These are phyloP conservation scores for Tolypocladium nubicola DNA, from an alignment of 2,329 filamentous ascomycete species.

Conservation along the genomic window DNA sequence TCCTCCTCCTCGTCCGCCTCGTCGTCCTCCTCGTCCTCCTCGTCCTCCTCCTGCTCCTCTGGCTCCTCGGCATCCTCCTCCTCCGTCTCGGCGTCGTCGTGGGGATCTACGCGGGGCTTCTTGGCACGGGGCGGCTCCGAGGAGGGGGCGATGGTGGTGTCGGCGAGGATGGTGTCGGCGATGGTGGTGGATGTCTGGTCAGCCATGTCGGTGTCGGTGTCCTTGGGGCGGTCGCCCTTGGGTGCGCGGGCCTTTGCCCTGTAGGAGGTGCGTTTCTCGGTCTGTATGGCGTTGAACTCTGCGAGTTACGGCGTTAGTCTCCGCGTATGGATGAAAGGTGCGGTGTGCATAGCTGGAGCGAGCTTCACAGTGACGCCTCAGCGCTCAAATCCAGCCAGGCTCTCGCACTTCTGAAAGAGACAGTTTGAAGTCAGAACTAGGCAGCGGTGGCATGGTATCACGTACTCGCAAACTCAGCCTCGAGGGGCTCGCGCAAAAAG, in stretches of 20 bases:
- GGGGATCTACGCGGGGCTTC: constrained; percentile 31
- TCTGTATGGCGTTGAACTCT: constrained; percentile 66
- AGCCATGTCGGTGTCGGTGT: constrained; percentile 24
- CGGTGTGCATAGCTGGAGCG: too few species aligned
- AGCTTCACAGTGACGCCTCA: neutral
- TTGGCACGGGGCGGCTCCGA: constrained; percentile 27
- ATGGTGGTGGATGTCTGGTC: constrained; percentile 14
- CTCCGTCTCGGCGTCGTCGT: constrained; percentile 22
- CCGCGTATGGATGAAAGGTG: neutral
- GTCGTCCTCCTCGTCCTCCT: constrained; percentile 28
- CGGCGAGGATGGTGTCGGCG: constrained; percentile 18
- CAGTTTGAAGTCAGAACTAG: too few species aligned
- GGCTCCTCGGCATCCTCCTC: constrained; percentile 37
- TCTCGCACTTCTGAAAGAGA: neutral
- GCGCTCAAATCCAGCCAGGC: neutral
- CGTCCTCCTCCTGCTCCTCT: constrained; percentile 32
- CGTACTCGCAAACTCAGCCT: constrained; percentile 68
- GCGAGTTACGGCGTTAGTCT: neutral
- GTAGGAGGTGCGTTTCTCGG: constrained; percentile 64
- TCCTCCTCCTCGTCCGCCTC: constrained; percentile 34
- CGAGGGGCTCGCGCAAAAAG: constrained; percentile 58
- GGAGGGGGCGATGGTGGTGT: constrained; percentile 18
- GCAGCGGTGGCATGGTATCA: constrained; percentile 5
- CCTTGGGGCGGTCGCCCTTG: constrained; percentile 30
- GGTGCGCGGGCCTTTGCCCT: constrained; percentile 58